Conservation (phyloP, 1,284 basidiomycete genomes). For the Bjerkandera adusta region DNA sequence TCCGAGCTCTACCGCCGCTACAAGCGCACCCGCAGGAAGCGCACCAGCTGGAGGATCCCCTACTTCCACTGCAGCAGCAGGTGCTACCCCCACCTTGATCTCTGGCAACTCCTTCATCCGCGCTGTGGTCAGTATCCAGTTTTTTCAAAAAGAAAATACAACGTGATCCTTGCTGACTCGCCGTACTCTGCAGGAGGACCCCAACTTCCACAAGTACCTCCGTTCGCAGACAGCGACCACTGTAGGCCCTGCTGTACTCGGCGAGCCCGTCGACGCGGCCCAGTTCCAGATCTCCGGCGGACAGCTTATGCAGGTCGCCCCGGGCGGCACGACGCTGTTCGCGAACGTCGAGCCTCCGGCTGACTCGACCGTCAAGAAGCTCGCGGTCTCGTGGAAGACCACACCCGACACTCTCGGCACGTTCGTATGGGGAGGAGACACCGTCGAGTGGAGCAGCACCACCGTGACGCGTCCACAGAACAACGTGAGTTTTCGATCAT, state of each 20-base stretch:
- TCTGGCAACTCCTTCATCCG: conserved; percentile 59
- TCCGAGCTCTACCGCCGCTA: background rate
- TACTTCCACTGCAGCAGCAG: conserved; percentile 22
- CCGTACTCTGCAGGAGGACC: conserved; percentile 40
- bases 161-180: conserved; percentile 1
- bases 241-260: conserved; percentile 50
- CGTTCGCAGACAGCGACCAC: conserved; percentile 45
- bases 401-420: conserved; percentile 47
- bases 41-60: conserved; percentile 6
- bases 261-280: conserved; percentile 45
- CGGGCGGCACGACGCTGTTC: conserved; percentile 40
- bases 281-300: conserved; percentile 55
- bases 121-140: conserved; percentile 45
- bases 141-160: background rate
- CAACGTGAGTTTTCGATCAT: conserved; percentile 37
- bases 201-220: conserved; percentile 67
- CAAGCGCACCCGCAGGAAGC: conserved; percentile 8
- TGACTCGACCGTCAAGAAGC: conserved; percentile 45
- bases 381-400: conserved; percentile 47
- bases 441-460: conserved; percentile 51
- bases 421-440: conserved; percentile 54
- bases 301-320: conserved; percentile 49
- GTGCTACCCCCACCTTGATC: conserved; percentile 43
- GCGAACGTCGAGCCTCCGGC: conserved; percentile 47
- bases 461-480: conserved; percentile 45